phyloP scores from a whole-genome alignment of 768 basidiomycete species.

The Boletus patriciae region DNA sequence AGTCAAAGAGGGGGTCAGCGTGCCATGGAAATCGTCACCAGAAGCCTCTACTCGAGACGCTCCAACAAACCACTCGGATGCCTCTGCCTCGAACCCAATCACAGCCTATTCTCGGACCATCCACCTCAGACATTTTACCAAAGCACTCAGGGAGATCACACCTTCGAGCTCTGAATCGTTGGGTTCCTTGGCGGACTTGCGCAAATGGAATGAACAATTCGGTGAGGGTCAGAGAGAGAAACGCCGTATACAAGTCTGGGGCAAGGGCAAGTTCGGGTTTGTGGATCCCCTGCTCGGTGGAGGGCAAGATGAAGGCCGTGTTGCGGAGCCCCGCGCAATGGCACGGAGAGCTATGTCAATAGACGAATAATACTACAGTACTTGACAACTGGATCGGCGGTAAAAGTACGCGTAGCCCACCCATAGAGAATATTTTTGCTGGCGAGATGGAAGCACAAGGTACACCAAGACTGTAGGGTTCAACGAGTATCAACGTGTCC shows the following conservation, averaged over 20 bases:
- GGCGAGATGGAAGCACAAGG: not conserved
- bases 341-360: conserved; percentile 18
- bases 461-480: too few species aligned
- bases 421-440: conserved; percentile 8
- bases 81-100: conserved; percentile 8
- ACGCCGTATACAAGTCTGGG: conserved; percentile 75
- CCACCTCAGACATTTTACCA: conserved; percentile 65
- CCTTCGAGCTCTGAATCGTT: conserved; percentile 85
- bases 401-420: conserved; percentile 13
- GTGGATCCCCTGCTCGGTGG: conserved; percentile 42
- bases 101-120: conserved; percentile 41
- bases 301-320: conserved; percentile 45
- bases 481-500: conserved; percentile 12
- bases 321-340: conserved; percentile 28
- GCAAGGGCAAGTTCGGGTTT: conserved; percentile 88
- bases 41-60: conserved; percentile 4
- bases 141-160: conserved; percentile 86
- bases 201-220: conserved; percentile 93
- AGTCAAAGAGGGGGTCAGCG: conserved; percentile 77
- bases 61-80: not conserved
- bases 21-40: conserved; percentile 64
- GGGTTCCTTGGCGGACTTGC: conserved; percentile 70
- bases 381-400: conserved; percentile 12
- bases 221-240: conserved; percentile 78
- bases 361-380: conserved; percentile 30